phyloP scores from a whole-genome alignment of 2,329 filamentous ascomycete genomes.

The Fusarium clavum region DNA sequence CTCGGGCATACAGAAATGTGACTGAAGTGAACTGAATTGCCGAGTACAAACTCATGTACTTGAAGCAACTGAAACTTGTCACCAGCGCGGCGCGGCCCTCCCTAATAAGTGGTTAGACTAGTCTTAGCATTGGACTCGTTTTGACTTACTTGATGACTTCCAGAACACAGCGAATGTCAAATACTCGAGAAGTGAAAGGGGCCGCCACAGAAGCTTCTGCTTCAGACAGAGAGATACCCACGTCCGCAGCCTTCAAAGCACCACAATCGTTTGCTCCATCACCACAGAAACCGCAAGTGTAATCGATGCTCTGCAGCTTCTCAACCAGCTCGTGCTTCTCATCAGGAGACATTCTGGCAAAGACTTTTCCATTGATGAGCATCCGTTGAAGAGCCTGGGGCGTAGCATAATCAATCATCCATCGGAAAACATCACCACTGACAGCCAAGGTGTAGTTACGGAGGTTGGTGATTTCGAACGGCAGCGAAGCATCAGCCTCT shows the following conservation, averaged over 20 bases:
- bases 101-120: slow-evolving; percentile 56
- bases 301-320: slow-evolving; percentile 95
- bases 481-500: slow-evolving; percentile 82
- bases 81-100: slow-evolving; percentile 94
- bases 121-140: neutral
- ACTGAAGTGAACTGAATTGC: slow-evolving; percentile 99
- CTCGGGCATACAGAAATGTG: slow-evolving; percentile 93
- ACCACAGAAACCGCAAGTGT: slow-evolving; percentile 95
- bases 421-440: slow-evolving; percentile 93
- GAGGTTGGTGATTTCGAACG: slow-evolving; percentile 84
- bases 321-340: slow-evolving; percentile 98
- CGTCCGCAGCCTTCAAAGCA: slow-evolving; percentile 95
- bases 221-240: slow-evolving; percentile 96
- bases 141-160: slow-evolving; percentile 80
- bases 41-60: slow-evolving; percentile 99
- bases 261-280: slow-evolving; percentile 98
- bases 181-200: slow-evolving; percentile 93
- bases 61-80: slow-evolving; percentile 99
- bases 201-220: slow-evolving; percentile 98
- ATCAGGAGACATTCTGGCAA: slow-evolving; percentile 98
- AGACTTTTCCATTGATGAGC: slow-evolving; percentile 91
- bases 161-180: slow-evolving; percentile 95
- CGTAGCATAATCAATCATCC: slow-evolving; percentile 91
- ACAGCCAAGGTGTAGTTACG: slow-evolving; percentile 90
- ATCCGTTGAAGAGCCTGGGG: slow-evolving; percentile 83